These are phyloP conservation scores for Daedaleopsis sinensis DNA, from an alignment of 768 basidiomycete species.

Conservation along the genomic window DNA sequence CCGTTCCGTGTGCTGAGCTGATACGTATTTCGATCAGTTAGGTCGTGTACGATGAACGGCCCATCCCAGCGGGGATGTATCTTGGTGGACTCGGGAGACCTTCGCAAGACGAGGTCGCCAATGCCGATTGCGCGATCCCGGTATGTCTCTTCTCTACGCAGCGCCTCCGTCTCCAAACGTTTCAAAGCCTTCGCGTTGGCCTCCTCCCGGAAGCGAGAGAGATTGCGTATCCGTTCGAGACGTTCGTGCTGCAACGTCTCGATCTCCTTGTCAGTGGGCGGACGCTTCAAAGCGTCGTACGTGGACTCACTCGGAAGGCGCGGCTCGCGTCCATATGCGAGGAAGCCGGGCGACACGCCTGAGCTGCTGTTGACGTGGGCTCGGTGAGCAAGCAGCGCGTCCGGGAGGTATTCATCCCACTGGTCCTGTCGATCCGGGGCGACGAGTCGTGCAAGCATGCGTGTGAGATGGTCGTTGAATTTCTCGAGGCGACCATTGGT, in stretches of 20 bases:
- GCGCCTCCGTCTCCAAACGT: conserved; percentile 20
- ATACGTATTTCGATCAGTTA: conserved; percentile 27
- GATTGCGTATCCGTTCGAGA: conserved; percentile 22
- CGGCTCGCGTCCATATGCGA: conserved; percentile 20
- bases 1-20: conserved; percentile 22
- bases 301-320: conserved; percentile 21
- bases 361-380: conserved; percentile 16
- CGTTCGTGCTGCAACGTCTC: conserved; percentile 18
- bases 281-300: conserved; percentile 13
- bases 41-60: conserved; percentile 19
- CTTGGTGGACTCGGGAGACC: conserved; percentile 20
- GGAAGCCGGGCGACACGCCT: conserved; percentile 20
- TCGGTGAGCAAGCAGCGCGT: conserved; percentile 24
- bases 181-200: conserved; percentile 21
- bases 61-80: conserved; percentile 29
- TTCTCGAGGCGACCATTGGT: conserved; percentile 5
- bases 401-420: conserved; percentile 26
- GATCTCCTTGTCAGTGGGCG: conserved; percentile 25
- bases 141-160: conserved; percentile 16
- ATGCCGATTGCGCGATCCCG: conserved; percentile 23
- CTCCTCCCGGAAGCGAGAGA: conserved; percentile 20
- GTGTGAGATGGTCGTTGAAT: conserved; percentile 10
- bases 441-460: conserved; percentile 16
- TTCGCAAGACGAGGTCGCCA: conserved; percentile 25
- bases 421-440: conserved; percentile 12